Conservation (phyloP, 306 rosid genomes). For the Pueraria montana region DNA sequence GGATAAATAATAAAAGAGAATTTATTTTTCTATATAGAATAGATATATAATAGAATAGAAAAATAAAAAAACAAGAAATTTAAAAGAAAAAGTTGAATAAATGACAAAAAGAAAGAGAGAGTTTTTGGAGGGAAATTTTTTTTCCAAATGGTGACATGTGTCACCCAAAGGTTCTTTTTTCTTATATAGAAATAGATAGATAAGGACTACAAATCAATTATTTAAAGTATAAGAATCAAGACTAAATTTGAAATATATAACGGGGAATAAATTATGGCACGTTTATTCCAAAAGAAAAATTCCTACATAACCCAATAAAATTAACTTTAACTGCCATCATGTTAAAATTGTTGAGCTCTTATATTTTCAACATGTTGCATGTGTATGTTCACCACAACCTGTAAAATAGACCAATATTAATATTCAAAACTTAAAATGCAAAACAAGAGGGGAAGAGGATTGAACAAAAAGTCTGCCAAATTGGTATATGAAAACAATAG, state of each 20-base stretch:
- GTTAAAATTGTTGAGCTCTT: neutral
- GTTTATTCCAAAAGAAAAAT: neutral
- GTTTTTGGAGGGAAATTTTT: too few relatives aligned
- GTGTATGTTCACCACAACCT: slow-evolving; percentile 43
- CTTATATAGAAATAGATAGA: too few relatives aligned
- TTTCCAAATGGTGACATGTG: too few relatives aligned
- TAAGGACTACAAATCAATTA: neutral
- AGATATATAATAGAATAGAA: too few relatives aligned
- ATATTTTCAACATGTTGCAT: neutral
- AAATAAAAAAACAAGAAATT: too few relatives aligned
- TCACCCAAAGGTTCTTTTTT: too few relatives aligned
- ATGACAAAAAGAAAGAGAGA: too few relatives aligned
- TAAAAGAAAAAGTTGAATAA: too few relatives aligned
- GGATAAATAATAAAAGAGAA: too few relatives aligned
- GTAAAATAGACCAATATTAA: slow-evolving; percentile 16
- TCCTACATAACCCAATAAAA: neutral
- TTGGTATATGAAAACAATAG: neutral
- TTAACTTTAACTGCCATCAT: neutral
- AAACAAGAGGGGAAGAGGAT: neutral
- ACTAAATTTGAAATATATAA: neutral
- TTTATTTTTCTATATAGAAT: too few relatives aligned
- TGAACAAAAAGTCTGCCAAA: neutral
- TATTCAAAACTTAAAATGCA: slow-evolving; percentile 12
- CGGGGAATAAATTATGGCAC: neutral
- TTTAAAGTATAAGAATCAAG: neutral